Conservation (phyloP, 371 early-diverging fungal species). For the Fennellomyces sp. region DNA sequence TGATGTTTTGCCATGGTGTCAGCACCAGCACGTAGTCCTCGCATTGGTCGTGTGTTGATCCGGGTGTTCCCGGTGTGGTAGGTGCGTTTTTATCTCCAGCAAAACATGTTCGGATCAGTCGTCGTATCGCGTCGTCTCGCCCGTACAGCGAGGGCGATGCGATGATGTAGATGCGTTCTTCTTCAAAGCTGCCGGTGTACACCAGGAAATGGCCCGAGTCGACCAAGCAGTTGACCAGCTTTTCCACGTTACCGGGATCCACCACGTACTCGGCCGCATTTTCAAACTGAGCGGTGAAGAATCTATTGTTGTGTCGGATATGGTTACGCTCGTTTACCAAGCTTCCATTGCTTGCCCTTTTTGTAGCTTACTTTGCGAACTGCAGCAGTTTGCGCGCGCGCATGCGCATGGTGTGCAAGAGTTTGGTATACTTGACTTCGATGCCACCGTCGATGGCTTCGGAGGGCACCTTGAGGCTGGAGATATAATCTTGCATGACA, state of each 20-base stretch:
- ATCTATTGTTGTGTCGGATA: too few species aligned
- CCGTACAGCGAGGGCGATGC: slow-evolving; percentile 51
- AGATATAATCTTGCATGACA: slow-evolving; percentile 54
- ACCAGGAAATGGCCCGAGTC: slow-evolving; percentile 72
- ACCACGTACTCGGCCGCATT: slow-evolving; percentile 77
- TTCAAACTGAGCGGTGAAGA: slow-evolving; percentile 70
- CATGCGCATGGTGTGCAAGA: slow-evolving; percentile 68
- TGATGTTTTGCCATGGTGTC: slow-evolving; percentile 59
- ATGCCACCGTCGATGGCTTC: slow-evolving; percentile 51
- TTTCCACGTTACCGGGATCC: slow-evolving; percentile 50
- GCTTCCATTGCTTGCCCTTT: background rate
- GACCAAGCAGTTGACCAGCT: slow-evolving; percentile 60
- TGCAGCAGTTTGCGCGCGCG: slow-evolving; percentile 67
- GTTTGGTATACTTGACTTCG: slow-evolving; percentile 60
- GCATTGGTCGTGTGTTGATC: slow-evolving; percentile 14
- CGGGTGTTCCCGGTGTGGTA: slow-evolving; percentile 21
- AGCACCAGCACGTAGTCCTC: slow-evolving; percentile 58
- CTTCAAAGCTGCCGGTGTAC: slow-evolving; percentile 68
- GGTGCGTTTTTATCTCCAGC: slow-evolving; percentile 28
- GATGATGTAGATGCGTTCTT: slow-evolving; percentile 64
- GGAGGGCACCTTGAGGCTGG: slow-evolving; percentile 39
- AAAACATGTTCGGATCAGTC: slow-evolving; percentile 40
- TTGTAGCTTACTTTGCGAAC: slow-evolving; percentile 53
- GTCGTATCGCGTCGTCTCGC: slow-evolving; percentile 35
- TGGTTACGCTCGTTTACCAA: too few species aligned